Conservation (phyloP, 257 asterid species). For the Vinca minor region DNA sequence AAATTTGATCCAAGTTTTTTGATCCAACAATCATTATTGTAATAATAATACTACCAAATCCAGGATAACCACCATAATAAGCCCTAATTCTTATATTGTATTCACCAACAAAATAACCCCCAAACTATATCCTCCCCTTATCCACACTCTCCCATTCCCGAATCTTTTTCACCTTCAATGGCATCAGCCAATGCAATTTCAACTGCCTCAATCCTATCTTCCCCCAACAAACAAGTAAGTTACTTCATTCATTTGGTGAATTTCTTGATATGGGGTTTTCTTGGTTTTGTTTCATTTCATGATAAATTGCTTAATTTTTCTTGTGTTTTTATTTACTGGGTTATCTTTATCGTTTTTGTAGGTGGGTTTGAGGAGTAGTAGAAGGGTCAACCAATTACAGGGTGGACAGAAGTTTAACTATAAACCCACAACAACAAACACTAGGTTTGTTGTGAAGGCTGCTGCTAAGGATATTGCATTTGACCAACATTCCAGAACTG, state of each 20-base stretch:
- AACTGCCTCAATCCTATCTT: constrained; percentile 55
- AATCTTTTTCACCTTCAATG: constrained; percentile 27
- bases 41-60: too few relatives aligned
- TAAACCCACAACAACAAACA: constrained; percentile 42
- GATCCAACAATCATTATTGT: too few relatives aligned
- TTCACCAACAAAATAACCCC: too few relatives aligned
- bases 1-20: too few relatives aligned
- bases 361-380: constrained; percentile 53
- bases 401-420: constrained; percentile 49
- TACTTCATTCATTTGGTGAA: too few relatives aligned
- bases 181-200: constrained; percentile 88
- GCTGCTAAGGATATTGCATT: constrained; percentile 86
- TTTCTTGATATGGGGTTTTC: constrained; percentile 15
- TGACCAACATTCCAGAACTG: constrained; percentile 81
- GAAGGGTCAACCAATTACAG: constrained; percentile 55
- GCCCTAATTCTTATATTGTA: constrained; percentile 37
- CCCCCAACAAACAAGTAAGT: constrained; percentile 49
- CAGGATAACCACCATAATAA: constrained; percentile 14
- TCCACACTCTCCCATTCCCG: constrained; percentile 21
- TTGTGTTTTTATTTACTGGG: not conserved
- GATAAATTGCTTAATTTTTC: not conserved
- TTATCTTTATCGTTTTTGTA: constrained; percentile 11
- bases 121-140: too few relatives aligned
- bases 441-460: constrained; percentile 69
- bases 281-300: not conserved